These are phyloP conservation scores for Dichotomopilus funicola DNA, from an alignment of 2,329 filamentous ascomycete genomes.

Conservation along the genomic window DNA sequence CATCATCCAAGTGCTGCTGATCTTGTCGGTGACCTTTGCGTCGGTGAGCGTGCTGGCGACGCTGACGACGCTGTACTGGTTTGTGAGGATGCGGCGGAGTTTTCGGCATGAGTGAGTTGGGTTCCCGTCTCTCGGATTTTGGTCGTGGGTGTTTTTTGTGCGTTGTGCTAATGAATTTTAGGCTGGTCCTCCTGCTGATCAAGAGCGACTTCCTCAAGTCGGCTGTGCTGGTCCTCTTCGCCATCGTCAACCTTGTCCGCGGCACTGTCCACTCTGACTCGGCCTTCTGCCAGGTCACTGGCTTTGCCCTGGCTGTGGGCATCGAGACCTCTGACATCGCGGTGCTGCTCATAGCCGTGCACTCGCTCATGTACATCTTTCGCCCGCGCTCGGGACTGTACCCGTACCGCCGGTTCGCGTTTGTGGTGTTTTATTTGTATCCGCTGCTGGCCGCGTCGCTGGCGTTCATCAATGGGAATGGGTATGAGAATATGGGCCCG, in stretches of 20 bases:
- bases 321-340: conserved; percentile 66
- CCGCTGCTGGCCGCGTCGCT: conserved; percentile 55
- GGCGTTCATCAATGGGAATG: conserved; percentile 53
- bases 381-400: conserved; percentile 59
- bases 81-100: conserved; percentile 63
- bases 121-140: not conserved
- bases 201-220: conserved; percentile 66
- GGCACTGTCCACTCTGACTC: conserved; percentile 46
- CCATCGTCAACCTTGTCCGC: conserved; percentile 49
- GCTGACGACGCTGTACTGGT: conserved; percentile 60
- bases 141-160: too few species aligned
- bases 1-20: conserved; percentile 10
- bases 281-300: conserved; percentile 59
- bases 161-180: conserved; percentile 29
- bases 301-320: conserved; percentile 61
- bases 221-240: conserved; percentile 60
- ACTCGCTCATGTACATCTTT: conserved; percentile 67
- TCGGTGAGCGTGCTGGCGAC: conserved; percentile 51
- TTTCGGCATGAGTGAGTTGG: conserved; percentile 64
- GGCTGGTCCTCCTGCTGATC: conserved; percentile 68
- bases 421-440: conserved; percentile 48
- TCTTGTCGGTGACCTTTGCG: conserved; percentile 37
- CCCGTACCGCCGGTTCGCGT: conserved; percentile 56
- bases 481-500: conserved; percentile 56
- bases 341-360: conserved; percentile 65